phyloP scores from a whole-genome alignment of 768 basidiomycete genomes.

The Rhodotorula toruloides region DNA sequence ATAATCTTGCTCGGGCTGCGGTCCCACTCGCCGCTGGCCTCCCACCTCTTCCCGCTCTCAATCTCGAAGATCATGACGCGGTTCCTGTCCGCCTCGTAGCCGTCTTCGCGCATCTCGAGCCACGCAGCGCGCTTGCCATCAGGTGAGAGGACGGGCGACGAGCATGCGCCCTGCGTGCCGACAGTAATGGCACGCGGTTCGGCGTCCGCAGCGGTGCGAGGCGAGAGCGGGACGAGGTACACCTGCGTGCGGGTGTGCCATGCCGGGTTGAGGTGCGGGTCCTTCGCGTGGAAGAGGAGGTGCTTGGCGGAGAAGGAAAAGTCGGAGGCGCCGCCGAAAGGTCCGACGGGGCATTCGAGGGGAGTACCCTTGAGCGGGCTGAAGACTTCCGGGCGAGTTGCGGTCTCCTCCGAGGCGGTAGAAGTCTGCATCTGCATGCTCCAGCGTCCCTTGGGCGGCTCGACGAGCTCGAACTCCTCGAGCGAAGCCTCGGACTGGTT shows the following conservation, averaged over 20 bases:
- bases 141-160: conserved; percentile 63
- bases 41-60: conserved; percentile 60
- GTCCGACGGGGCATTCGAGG: conserved; percentile 58
- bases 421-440: background rate
- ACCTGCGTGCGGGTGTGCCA: conserved; percentile 88
- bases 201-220: conserved; percentile 46
- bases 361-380: conserved; percentile 16
- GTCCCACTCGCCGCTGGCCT: conserved; percentile 79
- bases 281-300: conserved; percentile 80
- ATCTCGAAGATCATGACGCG: conserved; percentile 71
- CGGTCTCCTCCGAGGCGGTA: background rate
- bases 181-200: conserved; percentile 65
- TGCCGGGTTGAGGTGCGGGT: conserved; percentile 60
- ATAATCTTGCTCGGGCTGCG: conserved; percentile 52
- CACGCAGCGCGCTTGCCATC: conserved; percentile 72
- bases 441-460: conserved; percentile 6
- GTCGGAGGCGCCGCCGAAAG: conserved; percentile 78
- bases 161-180: conserved; percentile 76
- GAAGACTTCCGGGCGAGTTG: conserved; percentile 2
- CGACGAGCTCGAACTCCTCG: conserved; percentile 34
- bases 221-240: conserved; percentile 60
- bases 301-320: conserved; percentile 65
- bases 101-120: conserved; percentile 80
- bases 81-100: conserved; percentile 75
- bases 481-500: conserved; percentile 14